These are phyloP conservation scores for Salix koriyanagi DNA, from an alignment of 345 rosid genomes.

Conservation along the genomic window DNA sequence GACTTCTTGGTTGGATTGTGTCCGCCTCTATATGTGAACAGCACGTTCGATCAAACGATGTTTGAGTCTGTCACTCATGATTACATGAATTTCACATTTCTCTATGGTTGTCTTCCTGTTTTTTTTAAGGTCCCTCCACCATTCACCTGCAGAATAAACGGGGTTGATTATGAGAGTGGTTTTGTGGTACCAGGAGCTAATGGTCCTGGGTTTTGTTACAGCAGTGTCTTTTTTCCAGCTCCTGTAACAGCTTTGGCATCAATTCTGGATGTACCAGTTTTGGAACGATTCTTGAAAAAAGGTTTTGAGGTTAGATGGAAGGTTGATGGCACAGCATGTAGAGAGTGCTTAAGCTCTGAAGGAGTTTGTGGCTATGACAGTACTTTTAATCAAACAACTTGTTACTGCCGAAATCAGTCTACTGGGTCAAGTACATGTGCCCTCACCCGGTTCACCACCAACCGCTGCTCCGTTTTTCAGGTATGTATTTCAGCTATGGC, in stretches of 20 bases:
- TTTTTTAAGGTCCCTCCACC: accelerated
- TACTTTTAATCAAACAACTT: background rate
- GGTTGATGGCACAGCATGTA: background rate
- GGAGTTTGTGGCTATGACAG: constrained; percentile 18
- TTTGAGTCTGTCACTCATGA: background rate
- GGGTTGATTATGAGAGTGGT: background rate
- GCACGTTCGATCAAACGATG: constrained; percentile 12
- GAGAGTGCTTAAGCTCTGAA: background rate
- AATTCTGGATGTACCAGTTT: background rate
- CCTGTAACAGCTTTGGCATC: background rate
- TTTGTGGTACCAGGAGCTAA: background rate
- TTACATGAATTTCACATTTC: constrained; percentile 7
- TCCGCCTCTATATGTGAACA: constrained; percentile 10
- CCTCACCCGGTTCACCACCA: background rate
- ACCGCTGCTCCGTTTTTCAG: background rate
- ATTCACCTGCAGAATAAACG: constrained; percentile 7
- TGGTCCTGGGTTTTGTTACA: background rate
- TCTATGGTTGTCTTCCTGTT: constrained; percentile 11
- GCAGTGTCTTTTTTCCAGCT: constrained; percentile 18
- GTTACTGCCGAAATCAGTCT: constrained; percentile 2
- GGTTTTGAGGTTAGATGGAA: constrained; percentile 16
- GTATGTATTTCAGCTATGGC: background rate
- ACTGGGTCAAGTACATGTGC: background rate
- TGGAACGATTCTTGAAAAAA: background rate
- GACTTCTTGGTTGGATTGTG: constrained; percentile 24